phyloP scores from a whole-genome alignment of 2,329 filamentous ascomycete genomes.

The Epichloe gansuensis region DNA sequence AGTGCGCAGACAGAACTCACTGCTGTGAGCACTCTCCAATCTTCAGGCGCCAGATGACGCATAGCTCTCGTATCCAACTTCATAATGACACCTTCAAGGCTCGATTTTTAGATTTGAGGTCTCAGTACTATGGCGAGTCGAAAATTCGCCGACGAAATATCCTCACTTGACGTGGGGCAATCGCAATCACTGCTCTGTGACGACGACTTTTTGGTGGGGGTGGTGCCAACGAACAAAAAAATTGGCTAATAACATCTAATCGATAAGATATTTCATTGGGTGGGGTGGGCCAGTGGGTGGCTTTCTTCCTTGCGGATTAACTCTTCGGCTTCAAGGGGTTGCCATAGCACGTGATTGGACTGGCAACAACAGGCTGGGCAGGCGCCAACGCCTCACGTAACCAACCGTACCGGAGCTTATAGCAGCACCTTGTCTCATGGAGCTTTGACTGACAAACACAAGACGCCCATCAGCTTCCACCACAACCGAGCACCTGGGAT shows the following conservation, averaged over 20 bases:
- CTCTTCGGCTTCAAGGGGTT: slow-evolving; percentile 3
- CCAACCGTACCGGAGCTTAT: slow-evolving; percentile 18
- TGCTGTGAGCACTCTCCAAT: slow-evolving; percentile 89
- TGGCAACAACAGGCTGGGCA: slow-evolving; percentile 14
- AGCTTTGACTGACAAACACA: slow-evolving; percentile 24
- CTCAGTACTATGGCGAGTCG: background rate
- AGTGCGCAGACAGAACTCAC: slow-evolving; percentile 39
- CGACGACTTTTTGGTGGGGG: slow-evolving; percentile 14
- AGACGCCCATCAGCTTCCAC: slow-evolving; percentile 13
- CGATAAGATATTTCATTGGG: slow-evolving; percentile 11
- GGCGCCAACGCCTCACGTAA: slow-evolving; percentile 36
- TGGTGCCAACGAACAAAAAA: slow-evolving; percentile 12
- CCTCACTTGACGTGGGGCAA: background rate
- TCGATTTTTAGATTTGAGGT: background rate
- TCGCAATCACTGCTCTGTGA: background rate
- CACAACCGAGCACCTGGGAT: background rate
- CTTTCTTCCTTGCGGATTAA: slow-evolving; percentile 3
- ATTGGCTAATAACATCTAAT: slow-evolving; percentile 20
- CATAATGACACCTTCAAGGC: slow-evolving; percentile 42
- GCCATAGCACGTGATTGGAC: slow-evolving; percentile 19
- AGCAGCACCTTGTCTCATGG: slow-evolving; percentile 4
- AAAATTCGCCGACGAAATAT: background rate
- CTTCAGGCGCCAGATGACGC: slow-evolving; percentile 82
- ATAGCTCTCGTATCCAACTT: slow-evolving; percentile 90
- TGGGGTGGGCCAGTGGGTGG: no score